Percentiles rank a stretch among this genome's conserved stretches.
These are phyloP conservation scores for Trypanosoma mega DNA, from an alignment of 208 protist species.

Conservation along the genomic window DNA sequence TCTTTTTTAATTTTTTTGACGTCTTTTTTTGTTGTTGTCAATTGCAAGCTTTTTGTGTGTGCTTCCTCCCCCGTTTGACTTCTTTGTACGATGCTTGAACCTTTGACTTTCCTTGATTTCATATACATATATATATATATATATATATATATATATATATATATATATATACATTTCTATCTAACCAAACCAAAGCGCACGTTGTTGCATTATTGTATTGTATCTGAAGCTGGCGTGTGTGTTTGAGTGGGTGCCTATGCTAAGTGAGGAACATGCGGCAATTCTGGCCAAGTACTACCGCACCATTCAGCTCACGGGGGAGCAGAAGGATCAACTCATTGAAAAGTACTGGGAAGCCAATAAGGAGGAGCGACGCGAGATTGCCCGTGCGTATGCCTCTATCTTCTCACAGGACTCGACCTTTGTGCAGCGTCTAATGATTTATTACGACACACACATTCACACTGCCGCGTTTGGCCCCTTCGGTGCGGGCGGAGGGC, in stretches of 20 bases:
- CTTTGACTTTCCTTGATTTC: neutral
- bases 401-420: constrained; percentile 62
- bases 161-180: neutral
- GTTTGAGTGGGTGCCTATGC: constrained; percentile 30
- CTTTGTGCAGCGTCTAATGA: constrained; percentile 77
- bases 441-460: constrained; percentile 48
- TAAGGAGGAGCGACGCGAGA: constrained; percentile 56
- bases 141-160: constrained; percentile 6
- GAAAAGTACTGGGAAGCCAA: constrained; percentile 75
- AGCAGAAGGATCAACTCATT: constrained; percentile 65
- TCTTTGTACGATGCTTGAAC: neutral
- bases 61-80: neutral
- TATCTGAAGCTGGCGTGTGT: too few species aligned
- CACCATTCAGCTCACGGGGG: constrained; percentile 51
- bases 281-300: constrained; percentile 70
- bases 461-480: neutral
- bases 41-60: constrained; percentile 12
- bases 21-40: neutral
- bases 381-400: constrained; percentile 65
- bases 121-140: constrained; percentile 3
- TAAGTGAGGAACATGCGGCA: constrained; percentile 60
- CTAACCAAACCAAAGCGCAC: too few species aligned
- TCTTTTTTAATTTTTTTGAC: too few species aligned
- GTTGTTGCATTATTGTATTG: too few species aligned
- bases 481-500: neutral